Conservation (phyloP, 257 asterid species). For the Verbena officinalis region DNA sequence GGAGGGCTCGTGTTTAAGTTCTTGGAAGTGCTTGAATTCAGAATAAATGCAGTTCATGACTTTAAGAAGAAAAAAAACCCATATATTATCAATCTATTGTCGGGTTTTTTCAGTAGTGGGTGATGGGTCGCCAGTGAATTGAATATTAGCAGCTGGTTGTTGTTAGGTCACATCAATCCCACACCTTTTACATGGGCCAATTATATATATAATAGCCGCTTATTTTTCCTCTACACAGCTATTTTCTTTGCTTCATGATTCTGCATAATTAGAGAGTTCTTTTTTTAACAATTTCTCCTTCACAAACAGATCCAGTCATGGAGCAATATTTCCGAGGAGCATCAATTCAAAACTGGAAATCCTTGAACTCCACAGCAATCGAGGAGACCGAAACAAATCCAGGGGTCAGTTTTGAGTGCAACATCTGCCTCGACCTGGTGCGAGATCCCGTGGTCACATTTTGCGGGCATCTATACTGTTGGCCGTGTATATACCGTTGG, state of each 20-base stretch:
- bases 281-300: neutral
- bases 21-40: too few relatives aligned
- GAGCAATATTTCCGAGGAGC: constrained; percentile 43
- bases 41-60: too few relatives aligned
- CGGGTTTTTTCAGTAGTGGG: too few relatives aligned
- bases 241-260: neutral
- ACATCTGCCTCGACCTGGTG: constrained; percentile 69
- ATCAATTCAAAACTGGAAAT: constrained; percentile 34
- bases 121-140: neutral
- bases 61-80: too few relatives aligned
- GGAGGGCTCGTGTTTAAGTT: too few relatives aligned
- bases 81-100: too few relatives aligned
- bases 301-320: constrained; percentile 29
- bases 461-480: constrained; percentile 89
- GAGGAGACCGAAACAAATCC: constrained; percentile 42
- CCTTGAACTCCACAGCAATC: constrained; percentile 29
- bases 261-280: neutral
- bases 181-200: too few relatives aligned
- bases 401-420: constrained; percentile 65
- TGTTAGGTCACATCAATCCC: constrained; percentile 11
- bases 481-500: constrained; percentile 93
- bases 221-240: too few relatives aligned
- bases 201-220: too few relatives aligned
- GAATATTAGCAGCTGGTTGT: neutral
- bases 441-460: constrained; percentile 81